These are phyloP conservation scores for Tricholoma sp. DNA, from an alignment of 768 basidiomycete genomes.

Conservation along the genomic window DNA sequence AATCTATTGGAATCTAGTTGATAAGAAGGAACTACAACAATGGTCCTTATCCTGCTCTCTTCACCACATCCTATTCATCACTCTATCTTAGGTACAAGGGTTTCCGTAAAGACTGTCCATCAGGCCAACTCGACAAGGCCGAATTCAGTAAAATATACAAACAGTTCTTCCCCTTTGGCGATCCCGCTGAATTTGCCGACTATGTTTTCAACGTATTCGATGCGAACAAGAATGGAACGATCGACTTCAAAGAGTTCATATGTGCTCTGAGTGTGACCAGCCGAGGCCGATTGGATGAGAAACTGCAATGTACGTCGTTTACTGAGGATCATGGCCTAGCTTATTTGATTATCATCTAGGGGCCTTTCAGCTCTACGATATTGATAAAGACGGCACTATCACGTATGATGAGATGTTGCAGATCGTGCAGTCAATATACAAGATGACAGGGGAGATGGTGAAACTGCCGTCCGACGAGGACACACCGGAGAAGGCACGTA, in stretches of 20 bases:
- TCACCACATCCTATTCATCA: conserved; percentile 6
- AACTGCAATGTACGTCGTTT: conserved; percentile 81
- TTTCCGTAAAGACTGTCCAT: conserved; percentile 97
- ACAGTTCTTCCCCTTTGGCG: conserved; percentile 99
- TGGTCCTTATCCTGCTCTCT: conserved; percentile 46
- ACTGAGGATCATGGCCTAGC: conserved; percentile 1
- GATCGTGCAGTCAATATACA: conserved; percentile 98
- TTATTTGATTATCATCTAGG: conserved; percentile 46
- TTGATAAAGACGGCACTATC: conserved; percentile 96
- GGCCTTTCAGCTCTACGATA: conserved; percentile 99
- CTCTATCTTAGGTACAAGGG: conserved; percentile 84
- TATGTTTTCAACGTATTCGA: conserved; percentile 99
- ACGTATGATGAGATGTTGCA: conserved; percentile 99
- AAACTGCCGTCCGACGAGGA: conserved; percentile 97
- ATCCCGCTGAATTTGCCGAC: conserved; percentile 94
- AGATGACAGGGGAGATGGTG: conserved; percentile 99
- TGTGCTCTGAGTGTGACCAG: conserved; percentile 95
- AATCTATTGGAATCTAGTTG: conserved; percentile 48
- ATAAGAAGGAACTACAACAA: conserved; percentile 96
- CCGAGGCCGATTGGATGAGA: conserved; percentile 91
- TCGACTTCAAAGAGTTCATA: conserved; percentile 99
- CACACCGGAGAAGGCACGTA: conserved; percentile 92
- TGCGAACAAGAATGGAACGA: conserved; percentile 90
- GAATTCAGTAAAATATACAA: conserved; percentile 98
- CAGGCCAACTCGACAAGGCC: conserved; percentile 91